Percentiles rank a stretch among this genome's conserved stretches.
phyloP scores from a whole-genome alignment of 2,329 filamentous ascomycete genomes.

The Colletotrichum sp. region DNA sequence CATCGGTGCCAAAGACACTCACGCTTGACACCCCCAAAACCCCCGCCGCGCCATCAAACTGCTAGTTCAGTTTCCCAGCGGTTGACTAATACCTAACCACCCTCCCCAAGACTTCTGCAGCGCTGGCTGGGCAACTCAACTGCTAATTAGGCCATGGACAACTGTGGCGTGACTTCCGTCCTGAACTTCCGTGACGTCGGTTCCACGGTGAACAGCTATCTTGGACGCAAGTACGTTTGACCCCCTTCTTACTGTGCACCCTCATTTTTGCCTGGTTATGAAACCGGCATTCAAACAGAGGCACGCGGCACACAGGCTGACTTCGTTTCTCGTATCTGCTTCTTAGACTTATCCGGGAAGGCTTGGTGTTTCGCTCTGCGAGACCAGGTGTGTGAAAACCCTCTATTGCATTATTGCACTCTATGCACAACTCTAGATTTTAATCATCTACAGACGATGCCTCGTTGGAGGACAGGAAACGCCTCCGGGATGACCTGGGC shows the following conservation, averaged over 20 bases:
- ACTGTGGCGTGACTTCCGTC: slow-evolving; percentile 39
- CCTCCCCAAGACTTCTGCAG: neutral
- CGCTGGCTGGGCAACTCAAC: neutral
- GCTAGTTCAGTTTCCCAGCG: neutral
- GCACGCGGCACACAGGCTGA: neutral
- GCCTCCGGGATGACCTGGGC: slow-evolving; percentile 63
- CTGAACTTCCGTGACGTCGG: slow-evolving; percentile 83
- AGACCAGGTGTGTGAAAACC: slow-evolving; percentile 52
- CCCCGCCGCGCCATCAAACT: neutral
- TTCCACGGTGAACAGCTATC: slow-evolving; percentile 65
- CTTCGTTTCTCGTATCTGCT: neutral
- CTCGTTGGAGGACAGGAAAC: slow-evolving; percentile 65
- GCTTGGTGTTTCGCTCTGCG: slow-evolving; percentile 72
- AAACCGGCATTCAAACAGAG: neutral
- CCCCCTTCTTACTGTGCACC: neutral
- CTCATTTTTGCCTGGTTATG: neutral
- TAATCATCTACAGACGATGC: slow-evolving; percentile 66
- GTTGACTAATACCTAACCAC: neutral
- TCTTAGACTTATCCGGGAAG: slow-evolving; percentile 59
- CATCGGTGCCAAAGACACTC: neutral
- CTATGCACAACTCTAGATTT: neutral
- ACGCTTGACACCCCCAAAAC: neutral
- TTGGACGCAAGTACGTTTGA: slow-evolving; percentile 56
- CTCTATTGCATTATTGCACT: neutral
- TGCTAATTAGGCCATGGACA: slow-evolving; percentile 1